Base-by-base conservation (phyloP, 2,329 filamentous ascomycete genomes). In the Paraconiothyrium brasiliense region DNA sequence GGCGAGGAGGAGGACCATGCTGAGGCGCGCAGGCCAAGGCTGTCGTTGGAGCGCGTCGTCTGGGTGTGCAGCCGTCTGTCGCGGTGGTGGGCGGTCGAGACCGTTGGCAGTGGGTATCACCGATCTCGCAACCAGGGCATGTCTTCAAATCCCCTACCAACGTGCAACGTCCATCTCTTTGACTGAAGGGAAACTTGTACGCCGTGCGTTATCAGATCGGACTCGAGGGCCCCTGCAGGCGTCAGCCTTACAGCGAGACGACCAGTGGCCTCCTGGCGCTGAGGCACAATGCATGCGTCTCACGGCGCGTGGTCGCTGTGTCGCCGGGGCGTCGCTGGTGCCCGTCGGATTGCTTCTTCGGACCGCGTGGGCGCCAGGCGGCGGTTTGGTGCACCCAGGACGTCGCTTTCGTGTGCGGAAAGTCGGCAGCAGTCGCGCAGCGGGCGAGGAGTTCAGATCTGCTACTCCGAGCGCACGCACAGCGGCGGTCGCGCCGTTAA, bases 221-320 rank as follows among this genome's bases (percentile, higher is more conserved):
- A 27, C 1, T 34, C 49, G 22, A 47, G 39, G 3, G 37, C 3
- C 39, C 27, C 52, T 54, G 58, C 44, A 51, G 50, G 37, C 51
- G 37, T 61, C 62, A 61, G 62, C 62, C 62, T 57, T 60, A 60
- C 59, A 2, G 50, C 37, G 54, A 46, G 44, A 35, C n/a, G 30
- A 34, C 54, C 47, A 56, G 61, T 65, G 60, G 62, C 63, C 63
- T 62, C 51, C 66, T 66, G 64, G 52, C 50, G 62, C 59, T 64
- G 63, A 47, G 61, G 52, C 60, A 57, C 39, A n/a, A 41, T 41
- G 39, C 39, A n/a, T 41, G n/a, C 67, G 68, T 70, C 65, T 66
- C 61, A 63, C 63, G 54, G 64, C 62, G 57, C 61, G 61, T 67
- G 67, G 69, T 47, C 64, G 57, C 62, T 43, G 60, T 43, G 62